Percentiles rank a stretch among this genome's conserved stretches.
Conservation (phyloP, 257 asterid genomes). For the Mentha longifolia region DNA sequence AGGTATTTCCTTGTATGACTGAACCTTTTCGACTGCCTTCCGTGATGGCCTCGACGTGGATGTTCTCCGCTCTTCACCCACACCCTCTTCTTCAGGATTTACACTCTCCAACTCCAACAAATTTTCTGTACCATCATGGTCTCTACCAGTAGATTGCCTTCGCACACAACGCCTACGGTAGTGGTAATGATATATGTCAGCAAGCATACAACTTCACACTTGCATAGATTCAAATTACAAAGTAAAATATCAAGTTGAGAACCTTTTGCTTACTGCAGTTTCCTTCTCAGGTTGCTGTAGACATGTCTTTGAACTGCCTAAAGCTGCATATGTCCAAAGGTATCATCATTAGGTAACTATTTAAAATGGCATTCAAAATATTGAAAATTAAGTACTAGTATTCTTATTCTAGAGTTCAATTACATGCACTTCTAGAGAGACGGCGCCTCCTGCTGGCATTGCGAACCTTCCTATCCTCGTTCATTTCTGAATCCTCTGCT, state of each 20-base stretch:
- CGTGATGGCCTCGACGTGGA: slow-evolving; percentile 67
- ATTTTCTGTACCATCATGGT: slow-evolving; percentile 48
- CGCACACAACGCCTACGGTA: slow-evolving; percentile 66
- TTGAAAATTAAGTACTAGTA: neutral
- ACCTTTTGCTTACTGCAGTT: slow-evolving; percentile 73
- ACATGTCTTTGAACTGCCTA: slow-evolving; percentile 55
- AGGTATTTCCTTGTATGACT: slow-evolving; percentile 78
- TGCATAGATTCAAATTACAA: no score
- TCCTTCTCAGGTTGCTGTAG: slow-evolving; percentile 54
- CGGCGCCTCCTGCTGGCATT: slow-evolving; percentile 48
- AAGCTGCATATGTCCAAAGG: slow-evolving; percentile 77
- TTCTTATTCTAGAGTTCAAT: slow-evolving; percentile 12
- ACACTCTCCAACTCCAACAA: slow-evolving; percentile 57
- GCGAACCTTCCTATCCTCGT: slow-evolving; percentile 39
- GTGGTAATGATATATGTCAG: neutral
- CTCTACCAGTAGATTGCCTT: slow-evolving; percentile 57
- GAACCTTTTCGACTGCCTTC: slow-evolving; percentile 74
- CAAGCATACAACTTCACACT: neutral
- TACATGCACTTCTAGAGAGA: slow-evolving; percentile 75
- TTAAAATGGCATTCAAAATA: neutral
- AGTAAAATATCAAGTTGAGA: no score
- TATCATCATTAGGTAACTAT: no score
- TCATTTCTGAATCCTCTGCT: slow-evolving; percentile 33
- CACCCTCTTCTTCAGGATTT: neutral
- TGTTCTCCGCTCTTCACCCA: slow-evolving; percentile 44